phyloP scores from a whole-genome alignment of 2,329 filamentous ascomycete genomes.

The Aureobasidium vineae region DNA sequence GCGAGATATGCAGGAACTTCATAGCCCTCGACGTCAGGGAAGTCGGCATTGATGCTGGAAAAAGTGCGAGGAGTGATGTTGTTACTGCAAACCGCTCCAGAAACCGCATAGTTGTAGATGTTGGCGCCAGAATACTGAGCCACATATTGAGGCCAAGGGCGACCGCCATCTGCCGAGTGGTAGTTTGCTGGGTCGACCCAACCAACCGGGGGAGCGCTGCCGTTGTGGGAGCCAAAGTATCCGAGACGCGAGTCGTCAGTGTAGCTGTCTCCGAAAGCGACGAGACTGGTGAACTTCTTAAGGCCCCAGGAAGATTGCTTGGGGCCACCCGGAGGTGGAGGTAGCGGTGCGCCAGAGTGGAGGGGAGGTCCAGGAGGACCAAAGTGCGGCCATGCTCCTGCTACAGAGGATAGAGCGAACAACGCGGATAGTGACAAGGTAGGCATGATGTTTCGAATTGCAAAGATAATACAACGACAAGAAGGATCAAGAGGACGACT shows the following conservation, averaged over 20 bases:
- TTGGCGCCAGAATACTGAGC: conserved; percentile 57
- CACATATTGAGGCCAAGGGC: conserved; percentile 67
- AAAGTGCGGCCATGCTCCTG: conserved; percentile 23
- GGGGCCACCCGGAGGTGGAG: neutral
- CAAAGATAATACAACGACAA: neutral
- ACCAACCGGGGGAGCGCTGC: conserved; percentile 62
- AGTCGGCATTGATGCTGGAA: conserved; percentile 51
- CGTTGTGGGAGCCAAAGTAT: conserved; percentile 62
- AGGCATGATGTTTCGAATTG: neutral
- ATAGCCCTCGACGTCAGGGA: conserved; percentile 56
- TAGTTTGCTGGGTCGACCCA: conserved; percentile 48
- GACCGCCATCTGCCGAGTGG: conserved; percentile 62
- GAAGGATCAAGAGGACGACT: neutral
- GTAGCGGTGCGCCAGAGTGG: neutral
- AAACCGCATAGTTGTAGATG: conserved; percentile 68
- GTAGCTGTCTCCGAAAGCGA: conserved; percentile 74
- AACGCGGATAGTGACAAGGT: conserved; percentile 4
- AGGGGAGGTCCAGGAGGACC: conserved; percentile 5
- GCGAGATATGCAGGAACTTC: conserved; percentile 51
- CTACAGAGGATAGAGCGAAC: conserved; percentile 6
- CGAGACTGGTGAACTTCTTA: conserved; percentile 59
- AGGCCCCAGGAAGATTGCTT: conserved; percentile 38
- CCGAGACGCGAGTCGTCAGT: conserved; percentile 67
- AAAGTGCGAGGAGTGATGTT: conserved; percentile 60
- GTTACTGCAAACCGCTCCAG: conserved; percentile 71